Evolutionary conservation across 176 grass and related monocot species (phyloP).

Genomic region (Lolium perenne): DNA sequence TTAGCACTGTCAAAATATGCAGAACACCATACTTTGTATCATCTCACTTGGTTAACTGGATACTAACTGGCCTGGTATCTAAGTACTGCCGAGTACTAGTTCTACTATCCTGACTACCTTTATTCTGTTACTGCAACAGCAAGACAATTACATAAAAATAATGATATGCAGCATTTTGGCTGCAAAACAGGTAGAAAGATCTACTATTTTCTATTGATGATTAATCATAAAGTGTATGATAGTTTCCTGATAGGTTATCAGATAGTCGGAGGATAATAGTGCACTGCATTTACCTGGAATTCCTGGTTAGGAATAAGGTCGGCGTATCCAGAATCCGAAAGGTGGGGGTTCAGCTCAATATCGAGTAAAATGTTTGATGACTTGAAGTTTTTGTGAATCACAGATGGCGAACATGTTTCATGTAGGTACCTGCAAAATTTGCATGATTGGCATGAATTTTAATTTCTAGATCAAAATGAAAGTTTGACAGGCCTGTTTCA

Average conservation of each 20-base stretch:
- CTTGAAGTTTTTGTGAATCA: constrained; percentile 91
- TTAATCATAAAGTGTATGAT: background rate
- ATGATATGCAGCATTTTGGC: background rate
- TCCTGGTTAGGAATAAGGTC: constrained; percentile 68
- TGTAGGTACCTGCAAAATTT: constrained; percentile 80
- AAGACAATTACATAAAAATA: constrained; percentile 5
- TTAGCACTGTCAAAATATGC: too few relatives aligned
- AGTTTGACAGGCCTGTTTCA: background rate
- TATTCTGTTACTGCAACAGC: background rate
- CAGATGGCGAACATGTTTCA: constrained; percentile 84
- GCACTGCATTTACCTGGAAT: constrained; percentile 61
- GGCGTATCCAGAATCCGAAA: constrained; percentile 86
- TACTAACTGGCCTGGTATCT: background rate
- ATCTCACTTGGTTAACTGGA: background rate
- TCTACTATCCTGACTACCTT: background rate
- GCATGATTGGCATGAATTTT: constrained; percentile 21
- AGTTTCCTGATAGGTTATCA: background rate
- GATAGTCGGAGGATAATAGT: background rate
- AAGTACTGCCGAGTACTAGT: background rate
- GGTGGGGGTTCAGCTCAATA: constrained; percentile 73
- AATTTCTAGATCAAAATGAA: background rate
- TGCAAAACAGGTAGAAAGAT: too few relatives aligned
- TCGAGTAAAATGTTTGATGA: constrained; percentile 93
- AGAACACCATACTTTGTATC: background rate
- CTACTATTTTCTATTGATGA: too few relatives aligned